A percentile compares a stretch with the other conserved stretches of the same genome.
phyloP scores from a whole-genome alignment of 2,329 filamentous ascomycete genomes.

The Shiraia sp. region DNA sequence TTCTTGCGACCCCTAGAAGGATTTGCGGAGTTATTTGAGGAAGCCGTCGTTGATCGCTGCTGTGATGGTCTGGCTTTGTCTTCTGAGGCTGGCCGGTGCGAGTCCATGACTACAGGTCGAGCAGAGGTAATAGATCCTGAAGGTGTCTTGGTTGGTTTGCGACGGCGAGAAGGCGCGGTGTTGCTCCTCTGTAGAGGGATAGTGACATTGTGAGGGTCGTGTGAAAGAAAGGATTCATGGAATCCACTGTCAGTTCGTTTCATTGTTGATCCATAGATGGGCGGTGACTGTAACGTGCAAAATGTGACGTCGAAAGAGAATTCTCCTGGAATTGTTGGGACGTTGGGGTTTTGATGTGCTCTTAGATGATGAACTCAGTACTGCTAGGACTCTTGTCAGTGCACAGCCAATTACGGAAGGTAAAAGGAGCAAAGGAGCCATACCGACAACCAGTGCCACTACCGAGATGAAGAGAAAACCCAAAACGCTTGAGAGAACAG shows the following conservation, averaged over 20 bases:
- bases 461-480: slow-evolving; percentile 17
- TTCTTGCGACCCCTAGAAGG: slow-evolving; percentile 27
- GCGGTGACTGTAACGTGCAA: slow-evolving; percentile 11
- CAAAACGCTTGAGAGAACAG: slow-evolving; percentile 3
- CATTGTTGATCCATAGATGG: slow-evolving; percentile 35
- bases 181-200: slow-evolving; percentile 25
- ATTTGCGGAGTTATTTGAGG: slow-evolving; percentile 33
- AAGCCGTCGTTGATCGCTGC: slow-evolving; percentile 34
- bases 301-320: slow-evolving; percentile 18
- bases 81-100: slow-evolving; percentile 29
- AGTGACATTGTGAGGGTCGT: slow-evolving; percentile 19
- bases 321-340: slow-evolving; percentile 15
- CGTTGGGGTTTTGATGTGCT: slow-evolving; percentile 21
- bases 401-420: slow-evolving; percentile 22
- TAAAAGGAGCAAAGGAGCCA: slow-evolving; percentile 25
- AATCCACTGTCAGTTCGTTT: slow-evolving; percentile 41
- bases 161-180: slow-evolving; percentile 24
- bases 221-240: slow-evolving; percentile 25
- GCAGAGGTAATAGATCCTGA: slow-evolving; percentile 4
- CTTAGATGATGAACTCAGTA: slow-evolving; percentile 22
- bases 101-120: slow-evolving; percentile 14
- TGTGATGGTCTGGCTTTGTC: slow-evolving; percentile 26
- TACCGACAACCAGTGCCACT: slow-evolving; percentile 31
- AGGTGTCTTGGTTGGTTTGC: slow-evolving; percentile 16
- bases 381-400: slow-evolving; percentile 26